Evolutionary conservation across 495 filamentous ascomycete genomes (phyloP).

Genomic region (Penicillium coffeae): DNA sequence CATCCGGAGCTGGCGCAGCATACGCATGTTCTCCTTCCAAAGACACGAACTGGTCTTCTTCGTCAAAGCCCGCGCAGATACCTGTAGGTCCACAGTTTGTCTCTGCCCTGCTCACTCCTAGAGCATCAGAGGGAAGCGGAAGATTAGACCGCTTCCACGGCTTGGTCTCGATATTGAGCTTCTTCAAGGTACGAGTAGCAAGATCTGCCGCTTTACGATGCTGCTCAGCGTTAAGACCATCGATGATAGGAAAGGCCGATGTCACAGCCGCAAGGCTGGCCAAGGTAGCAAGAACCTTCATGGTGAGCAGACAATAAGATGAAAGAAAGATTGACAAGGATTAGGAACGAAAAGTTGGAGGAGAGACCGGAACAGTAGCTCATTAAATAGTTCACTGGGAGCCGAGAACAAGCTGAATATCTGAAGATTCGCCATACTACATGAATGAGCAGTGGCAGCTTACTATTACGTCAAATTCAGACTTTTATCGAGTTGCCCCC

Average conservation of each 20-base stretch:
- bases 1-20: constrained; percentile 4
- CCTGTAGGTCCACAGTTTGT: constrained; percentile 8
- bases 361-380: no score
- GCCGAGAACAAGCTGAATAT: no score
- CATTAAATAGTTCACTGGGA: no score
- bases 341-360: no score
- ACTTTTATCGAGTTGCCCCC: no score
- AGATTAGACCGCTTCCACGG: background rate
- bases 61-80: constrained; percentile 2
- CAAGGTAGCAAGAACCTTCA: constrained; percentile 4
- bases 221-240: constrained; percentile 1
- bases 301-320: no score
- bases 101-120: constrained; percentile 8
- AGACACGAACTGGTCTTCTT: constrained; percentile 4
- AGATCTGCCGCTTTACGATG: constrained; percentile 1
- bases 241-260: constrained; percentile 6
- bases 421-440: no score
- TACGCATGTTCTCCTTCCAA: constrained; percentile 9
- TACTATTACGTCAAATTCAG: no score
- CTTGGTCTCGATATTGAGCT: background rate
- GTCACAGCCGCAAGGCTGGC: background rate
- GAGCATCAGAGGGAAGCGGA: constrained; percentile 6
- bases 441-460: no score
- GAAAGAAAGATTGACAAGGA: no score
- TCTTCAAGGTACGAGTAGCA: constrained; percentile 6